These are phyloP conservation scores for Escovopsis sp. DNA, from an alignment of 2,329 filamentous ascomycete species.

Conservation along the genomic window DNA sequence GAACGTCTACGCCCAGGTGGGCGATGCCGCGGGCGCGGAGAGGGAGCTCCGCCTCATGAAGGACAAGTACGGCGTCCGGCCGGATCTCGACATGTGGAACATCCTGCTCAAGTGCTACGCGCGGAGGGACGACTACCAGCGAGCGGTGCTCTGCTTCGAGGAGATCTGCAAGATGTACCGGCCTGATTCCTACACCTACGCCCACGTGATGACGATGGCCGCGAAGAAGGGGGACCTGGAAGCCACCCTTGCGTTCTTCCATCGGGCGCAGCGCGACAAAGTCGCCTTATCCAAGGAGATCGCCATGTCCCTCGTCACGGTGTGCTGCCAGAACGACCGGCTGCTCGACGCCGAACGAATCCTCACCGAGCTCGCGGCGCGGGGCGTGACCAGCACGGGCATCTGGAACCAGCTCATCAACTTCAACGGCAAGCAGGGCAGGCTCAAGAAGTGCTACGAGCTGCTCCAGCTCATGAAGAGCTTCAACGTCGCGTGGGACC, in stretches of 20 bases:
- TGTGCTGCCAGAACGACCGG: constrained; percentile 36
- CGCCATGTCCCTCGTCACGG: constrained; percentile 50
- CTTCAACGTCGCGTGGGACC: constrained; percentile 31
- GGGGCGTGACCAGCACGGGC: constrained; percentile 36
- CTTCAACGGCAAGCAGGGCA: constrained; percentile 50
- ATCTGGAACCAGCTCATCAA: constrained; percentile 71
- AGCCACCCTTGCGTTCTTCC: constrained; percentile 50
- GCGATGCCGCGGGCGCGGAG: constrained; percentile 45
- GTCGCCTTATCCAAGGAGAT: constrained; percentile 42
- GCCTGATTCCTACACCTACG: constrained; percentile 53
- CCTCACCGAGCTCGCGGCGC: constrained; percentile 34
- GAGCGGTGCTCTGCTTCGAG: constrained; percentile 49
- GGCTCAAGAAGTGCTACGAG: constrained; percentile 33
- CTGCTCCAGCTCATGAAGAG: constrained; percentile 35
- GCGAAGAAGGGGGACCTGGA: constrained; percentile 60
- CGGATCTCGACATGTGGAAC: constrained; percentile 56
- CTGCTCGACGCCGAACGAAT: constrained; percentile 23
- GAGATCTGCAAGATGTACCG: constrained; percentile 33
- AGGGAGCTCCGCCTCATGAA: constrained; percentile 48
- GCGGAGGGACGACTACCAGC: constrained; percentile 50
- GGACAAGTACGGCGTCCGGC: constrained; percentile 37
- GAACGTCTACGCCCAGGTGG: constrained; percentile 55
- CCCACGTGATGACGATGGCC: constrained; percentile 58
- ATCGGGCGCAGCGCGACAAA: constrained; percentile 39
- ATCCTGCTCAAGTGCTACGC: constrained; percentile 58